phyloP scores from a whole-genome alignment of 2,329 filamentous ascomycete genomes.

The Xylaria sp. region DNA sequence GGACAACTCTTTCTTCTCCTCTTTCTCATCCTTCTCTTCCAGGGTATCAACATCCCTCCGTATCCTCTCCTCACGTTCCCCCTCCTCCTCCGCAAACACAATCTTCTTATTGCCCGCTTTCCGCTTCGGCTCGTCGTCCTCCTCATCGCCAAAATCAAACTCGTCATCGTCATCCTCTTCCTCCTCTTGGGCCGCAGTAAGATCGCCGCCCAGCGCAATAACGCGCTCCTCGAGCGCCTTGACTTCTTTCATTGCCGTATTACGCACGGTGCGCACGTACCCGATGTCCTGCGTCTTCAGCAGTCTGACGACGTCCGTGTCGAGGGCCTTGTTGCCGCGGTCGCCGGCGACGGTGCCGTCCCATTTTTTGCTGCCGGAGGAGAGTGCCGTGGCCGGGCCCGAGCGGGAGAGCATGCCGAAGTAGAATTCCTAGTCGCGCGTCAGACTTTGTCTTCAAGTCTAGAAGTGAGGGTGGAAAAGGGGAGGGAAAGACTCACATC shows the following conservation, averaged over 20 bases:
- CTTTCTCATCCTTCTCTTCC: constrained; percentile 31
- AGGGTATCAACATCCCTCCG: constrained; percentile 11
- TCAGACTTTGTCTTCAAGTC: not conserved
- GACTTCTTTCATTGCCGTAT: constrained; percentile 55
- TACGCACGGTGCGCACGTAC: constrained; percentile 59
- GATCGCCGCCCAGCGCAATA: constrained; percentile 38
- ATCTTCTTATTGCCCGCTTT: constrained; percentile 39
- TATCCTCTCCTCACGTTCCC: constrained; percentile 34
- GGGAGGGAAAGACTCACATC: constrained; percentile 41
- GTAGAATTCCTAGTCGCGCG: constrained; percentile 49
- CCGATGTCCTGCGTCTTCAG: constrained; percentile 66
- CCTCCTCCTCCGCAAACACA: constrained; percentile 42
- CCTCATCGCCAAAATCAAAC: constrained; percentile 29
- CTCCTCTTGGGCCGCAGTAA: constrained; percentile 22
- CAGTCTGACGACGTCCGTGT: constrained; percentile 53
- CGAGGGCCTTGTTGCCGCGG: constrained; percentile 51
- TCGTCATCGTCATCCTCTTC: constrained; percentile 31
- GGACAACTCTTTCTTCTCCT: constrained; percentile 31
- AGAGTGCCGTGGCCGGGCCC: constrained; percentile 47
- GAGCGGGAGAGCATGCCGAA: constrained; percentile 62
- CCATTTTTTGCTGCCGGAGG: constrained; percentile 47
- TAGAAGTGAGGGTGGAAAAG: too few relatives aligned
- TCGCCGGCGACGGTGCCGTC: constrained; percentile 53
- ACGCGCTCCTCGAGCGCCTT: constrained; percentile 49
- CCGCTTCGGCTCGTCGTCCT: constrained; percentile 16